Base-by-base conservation (phyloP, 176 grass and related monocot species). In the Musa troglodytarum region DNA sequence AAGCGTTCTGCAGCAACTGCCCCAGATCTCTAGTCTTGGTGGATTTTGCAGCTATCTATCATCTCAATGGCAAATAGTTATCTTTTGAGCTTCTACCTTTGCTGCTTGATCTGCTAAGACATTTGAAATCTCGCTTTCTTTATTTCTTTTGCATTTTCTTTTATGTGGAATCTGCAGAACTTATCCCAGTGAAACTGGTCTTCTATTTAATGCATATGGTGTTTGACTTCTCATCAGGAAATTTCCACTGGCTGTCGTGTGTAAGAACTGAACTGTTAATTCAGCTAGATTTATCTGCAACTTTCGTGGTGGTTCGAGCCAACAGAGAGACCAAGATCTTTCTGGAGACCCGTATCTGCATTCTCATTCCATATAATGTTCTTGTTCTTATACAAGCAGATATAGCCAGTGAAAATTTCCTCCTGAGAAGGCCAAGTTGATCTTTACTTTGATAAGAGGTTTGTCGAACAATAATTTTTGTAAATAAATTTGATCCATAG, bases 1-100 rank as follows among this genome's bases (percentile, higher is more conserved):
- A 97, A 89, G 78, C 90, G 90, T 0, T 56, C 76, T 0, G 76
- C 85, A 58, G 86, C 91, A 24, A 11, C 69, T 29, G 8, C 28
- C 24, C 51, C 66, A 43, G 63, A 75, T 75, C 23, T 59, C 24
- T 75, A 58, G 53, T 0, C 50, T 26, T 67, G 64, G 22, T 65
- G n/a, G 19, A 28, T 65, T 25, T 25, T n/a, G 11, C 12, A 25
- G 11, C 20, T 25, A 13, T 25, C 1, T 43, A 43, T 43, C 34
- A 43, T 43, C 34, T 43, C 34, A 43, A 22, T 22, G 63, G 24
- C 63, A 57, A 25, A 65, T 65, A 25, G 20, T 4, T 65, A 22
- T 57, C 23, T 25, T 25, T 65, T 25, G 22, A 4, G 23, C 25
- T 65, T 65, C 22, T 65, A 14, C 22, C 63, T 23, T 24, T 10